Conservation (phyloP, 371 early-diverging fungal genomes). For the Mucor plumbeus region DNA sequence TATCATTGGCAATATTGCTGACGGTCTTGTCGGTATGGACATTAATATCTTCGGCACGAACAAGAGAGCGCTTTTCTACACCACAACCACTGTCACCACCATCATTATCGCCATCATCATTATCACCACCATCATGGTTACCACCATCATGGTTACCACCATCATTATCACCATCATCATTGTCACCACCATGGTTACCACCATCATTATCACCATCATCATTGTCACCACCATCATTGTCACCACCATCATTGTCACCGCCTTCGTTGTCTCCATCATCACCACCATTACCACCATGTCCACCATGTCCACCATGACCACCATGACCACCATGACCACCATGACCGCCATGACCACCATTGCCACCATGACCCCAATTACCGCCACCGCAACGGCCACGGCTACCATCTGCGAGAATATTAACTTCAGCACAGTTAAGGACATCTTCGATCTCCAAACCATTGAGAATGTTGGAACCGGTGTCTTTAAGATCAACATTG, state of each 20-base stretch:
- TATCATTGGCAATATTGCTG: conserved; percentile 6
- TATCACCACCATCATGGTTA: neutral
- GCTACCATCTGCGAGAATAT: neutral
- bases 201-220: neutral
- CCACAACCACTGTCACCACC: neutral
- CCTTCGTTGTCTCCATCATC: neutral
- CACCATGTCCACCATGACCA: neutral
- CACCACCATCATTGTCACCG: neutral
- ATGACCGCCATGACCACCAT: neutral
- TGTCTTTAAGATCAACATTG: conserved; percentile 1
- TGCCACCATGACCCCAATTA: neutral
- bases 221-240: neutral
- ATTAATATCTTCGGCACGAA: no score
- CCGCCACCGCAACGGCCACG: neutral
- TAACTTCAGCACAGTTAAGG: neutral
- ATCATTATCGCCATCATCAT: neutral
- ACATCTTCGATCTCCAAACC: neutral
- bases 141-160: neutral
- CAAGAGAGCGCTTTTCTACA: neutral
- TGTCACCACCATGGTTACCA: neutral
- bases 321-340: conserved; percentile 4
- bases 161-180: conserved; percentile 2
- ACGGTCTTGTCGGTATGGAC: neutral
- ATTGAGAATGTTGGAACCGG: conserved; percentile 1
- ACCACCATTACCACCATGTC: neutral